Evolutionary conservation across 306 rosid genomes (phyloP), one percentile per base, ranked within the genome.

Genomic region (Leucaena leucocephala): DNA sequence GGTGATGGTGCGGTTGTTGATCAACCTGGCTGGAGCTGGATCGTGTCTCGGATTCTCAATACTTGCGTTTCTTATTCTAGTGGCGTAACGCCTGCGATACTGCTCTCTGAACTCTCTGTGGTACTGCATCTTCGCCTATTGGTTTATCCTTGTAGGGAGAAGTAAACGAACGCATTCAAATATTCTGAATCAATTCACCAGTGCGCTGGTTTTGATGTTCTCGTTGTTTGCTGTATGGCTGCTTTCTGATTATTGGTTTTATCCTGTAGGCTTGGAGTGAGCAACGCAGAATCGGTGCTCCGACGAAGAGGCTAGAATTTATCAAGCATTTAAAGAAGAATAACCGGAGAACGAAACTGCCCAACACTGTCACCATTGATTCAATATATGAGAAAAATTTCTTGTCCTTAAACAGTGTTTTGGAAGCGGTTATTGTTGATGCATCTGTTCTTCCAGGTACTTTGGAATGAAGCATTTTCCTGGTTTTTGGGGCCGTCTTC

Each of bases 61-160:
- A 89, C 94, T 80, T 94, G 97, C 76, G 10, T 78, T 74, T 84
- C 97, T 75, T 94, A 92, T 79, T 94, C 97, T 5, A 90, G 97
- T 76, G 96, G 95, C 4, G 97, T 92, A 63, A 94, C 97, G 61
- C 80, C 97, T 1, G 97, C 97, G 1, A 92, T 92, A 77, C 74
- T 94, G 64, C 98, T 94, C 81, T 89, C 98, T 48, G 98, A 91
- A 71, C 89, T 94, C 84, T 82, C 87, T 81, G 92, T 87, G 97
- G 97, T 92, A 71, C 54, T 7, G 48, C 48, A 48, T 19, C 3
- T 70, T 43, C 15, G 7, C n/a, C 58, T 48, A 13, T 36, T 33
- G 8, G 19, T 5, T 68, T 68, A 43, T 44, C 4, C 10, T 6
- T 43, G 17, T 10, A 11, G 54, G n/a, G 35, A 19, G 55, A 22